These are phyloP conservation scores for Daldinia caldariorum DNA, from an alignment of 495 filamentous ascomycete species.

Conservation along the genomic window DNA sequence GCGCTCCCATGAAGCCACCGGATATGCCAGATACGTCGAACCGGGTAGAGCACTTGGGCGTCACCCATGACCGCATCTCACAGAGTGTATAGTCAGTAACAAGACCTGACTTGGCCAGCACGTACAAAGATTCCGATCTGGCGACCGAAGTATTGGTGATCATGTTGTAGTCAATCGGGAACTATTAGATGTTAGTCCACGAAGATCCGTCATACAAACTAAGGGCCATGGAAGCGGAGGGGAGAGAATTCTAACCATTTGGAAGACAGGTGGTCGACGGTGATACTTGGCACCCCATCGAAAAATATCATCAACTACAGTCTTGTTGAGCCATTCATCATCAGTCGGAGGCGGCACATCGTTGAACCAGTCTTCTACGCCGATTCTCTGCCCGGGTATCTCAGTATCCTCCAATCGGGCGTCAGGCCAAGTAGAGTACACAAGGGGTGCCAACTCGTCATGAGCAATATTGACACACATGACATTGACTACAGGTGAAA, in stretches of 20 bases:
- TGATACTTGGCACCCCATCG: slow-evolving; percentile 63
- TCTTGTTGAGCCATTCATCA: slow-evolving; percentile 62
- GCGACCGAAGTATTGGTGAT: slow-evolving; percentile 63
- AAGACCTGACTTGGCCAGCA: slow-evolving; percentile 64
- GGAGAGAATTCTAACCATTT: slow-evolving; percentile 50
- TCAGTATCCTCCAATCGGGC: slow-evolving; percentile 47
- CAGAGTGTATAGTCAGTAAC: slow-evolving; percentile 68
- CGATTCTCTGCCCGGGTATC: slow-evolving; percentile 36
- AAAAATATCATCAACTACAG: slow-evolving; percentile 75
- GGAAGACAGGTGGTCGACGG: slow-evolving; percentile 69
- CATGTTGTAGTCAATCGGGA: slow-evolving; percentile 70
- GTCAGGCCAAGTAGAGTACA: slow-evolving; percentile 67
- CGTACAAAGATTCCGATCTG: slow-evolving; percentile 64
- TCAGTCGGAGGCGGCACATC: slow-evolving; percentile 45
- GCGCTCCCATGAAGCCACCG: slow-evolving; percentile 62
- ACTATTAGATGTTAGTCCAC: slow-evolving; percentile 39
- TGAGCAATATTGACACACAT: slow-evolving; percentile 71
- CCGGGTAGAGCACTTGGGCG: slow-evolving; percentile 68
- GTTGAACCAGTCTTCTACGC: slow-evolving; percentile 42
- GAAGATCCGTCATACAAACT: neutral
- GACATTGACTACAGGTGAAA: slow-evolving; percentile 72
- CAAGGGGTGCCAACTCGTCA: slow-evolving; percentile 67
- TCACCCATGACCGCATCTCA: slow-evolving; percentile 65
- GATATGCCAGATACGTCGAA: slow-evolving; percentile 67
- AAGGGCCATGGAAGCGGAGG: neutral